Conservation (phyloP, 768 basidiomycete species). For the Mrakia blollopis region DNA sequence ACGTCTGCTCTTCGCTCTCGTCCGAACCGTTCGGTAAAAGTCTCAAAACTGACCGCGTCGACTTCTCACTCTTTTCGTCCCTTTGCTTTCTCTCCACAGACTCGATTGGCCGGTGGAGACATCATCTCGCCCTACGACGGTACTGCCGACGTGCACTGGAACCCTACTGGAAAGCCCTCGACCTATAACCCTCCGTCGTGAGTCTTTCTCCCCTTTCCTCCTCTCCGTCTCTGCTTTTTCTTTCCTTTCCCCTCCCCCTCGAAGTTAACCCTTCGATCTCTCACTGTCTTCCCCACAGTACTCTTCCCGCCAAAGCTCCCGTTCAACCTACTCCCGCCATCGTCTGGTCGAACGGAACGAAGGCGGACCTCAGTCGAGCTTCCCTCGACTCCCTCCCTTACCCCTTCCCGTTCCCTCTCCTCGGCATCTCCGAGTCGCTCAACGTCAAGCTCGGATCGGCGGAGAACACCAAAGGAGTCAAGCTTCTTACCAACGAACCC, state of each 20-base stretch:
- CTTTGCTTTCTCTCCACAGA: background rate
- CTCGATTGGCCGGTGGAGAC: background rate
- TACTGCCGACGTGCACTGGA: conserved; percentile 15
- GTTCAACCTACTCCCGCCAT: background rate
- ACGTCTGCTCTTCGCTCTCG: too few relatives aligned
- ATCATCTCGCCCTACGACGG: conserved; percentile 9
- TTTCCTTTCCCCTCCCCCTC: background rate
- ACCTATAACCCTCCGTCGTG: conserved; percentile 16
- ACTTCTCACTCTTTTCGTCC: background rate
- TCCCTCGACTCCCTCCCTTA: conserved; percentile 8
- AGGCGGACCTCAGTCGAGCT: background rate
- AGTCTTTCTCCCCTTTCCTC: background rate
- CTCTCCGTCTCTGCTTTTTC: too few relatives aligned
- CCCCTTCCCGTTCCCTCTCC: conserved; percentile 13
- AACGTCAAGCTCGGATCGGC: conserved; percentile 14
- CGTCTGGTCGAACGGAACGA: conserved; percentile 2
- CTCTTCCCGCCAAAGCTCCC: background rate
- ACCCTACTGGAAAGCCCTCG: background rate
- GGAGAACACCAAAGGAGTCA: background rate
- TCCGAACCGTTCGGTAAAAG: too few relatives aligned
- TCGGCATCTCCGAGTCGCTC: background rate
- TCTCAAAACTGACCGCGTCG: background rate
- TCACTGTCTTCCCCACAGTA: background rate
- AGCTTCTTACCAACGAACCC: background rate
- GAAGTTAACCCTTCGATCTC: background rate